Evolutionary conservation across 805 yeast genomes (phyloP), one percentile per base, ranked within the genome.

Genomic region (Jamesozyma lodderae): DNA sequence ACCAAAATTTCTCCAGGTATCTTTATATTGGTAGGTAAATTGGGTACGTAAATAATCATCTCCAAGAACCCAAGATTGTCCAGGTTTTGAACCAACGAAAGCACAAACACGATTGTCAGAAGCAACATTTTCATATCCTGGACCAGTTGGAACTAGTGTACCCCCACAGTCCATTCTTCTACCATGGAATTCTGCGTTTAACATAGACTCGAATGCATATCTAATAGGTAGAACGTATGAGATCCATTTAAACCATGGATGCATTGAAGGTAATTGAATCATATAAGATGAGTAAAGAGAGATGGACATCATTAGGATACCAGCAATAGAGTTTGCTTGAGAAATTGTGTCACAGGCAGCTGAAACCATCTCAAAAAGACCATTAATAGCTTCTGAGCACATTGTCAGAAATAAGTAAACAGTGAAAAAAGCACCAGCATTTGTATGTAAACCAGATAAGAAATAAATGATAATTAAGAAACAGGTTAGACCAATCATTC

Each of bases 1-100:
- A 52, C 87, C 95, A 38, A 80, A 68, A 55, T 85, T 81, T 66
- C 95, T 77, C 95, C 95, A 85, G 35, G 73, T 69, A 57, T 85
- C 83, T 14, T 58, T 44, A 50, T 69, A 75, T 17, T 53, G 51
- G 64, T 79, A 85, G 33, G 59, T 52, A 59, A 60, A 84, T 7
- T 76, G 57, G 2, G 49, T 46, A 3, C 44, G 43, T 38, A 84
- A 47, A 52, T 80, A 84, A 32, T 57, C 61, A 44, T 77, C 75
- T 47, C 94, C 95, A 21, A 58, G 49, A 28, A 84, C 83, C 30
- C 44, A 45, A 11, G 54, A 40, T 26, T 57, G 52, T 28, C 94
- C 92, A 1, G 77, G 62, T 8, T 51, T 49, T 8, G 88, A 66
- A 31, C 92, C 87, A 19, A 71, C 70, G 30, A 72, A 70, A 0